Evolutionary conservation across 2,329 filamentous ascomycete species (phyloP).

Genomic region (Ophidiomyces ophidiicola): DNA sequence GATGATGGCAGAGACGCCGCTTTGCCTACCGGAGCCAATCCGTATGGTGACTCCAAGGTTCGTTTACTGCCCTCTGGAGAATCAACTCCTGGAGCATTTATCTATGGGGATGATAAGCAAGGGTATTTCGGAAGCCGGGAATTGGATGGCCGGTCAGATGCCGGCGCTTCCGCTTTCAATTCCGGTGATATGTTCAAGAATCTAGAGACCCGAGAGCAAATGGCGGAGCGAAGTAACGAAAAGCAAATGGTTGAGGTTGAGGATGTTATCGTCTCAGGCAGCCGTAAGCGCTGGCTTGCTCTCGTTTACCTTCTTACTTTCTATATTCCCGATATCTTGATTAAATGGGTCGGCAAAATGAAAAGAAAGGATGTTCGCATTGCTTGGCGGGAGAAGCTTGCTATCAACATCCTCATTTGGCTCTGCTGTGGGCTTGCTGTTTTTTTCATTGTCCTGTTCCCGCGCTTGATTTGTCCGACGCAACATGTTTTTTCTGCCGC

Average conservation of each 20-base stretch:
- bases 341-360: constrained; percentile 69
- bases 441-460: constrained; percentile 87
- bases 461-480: constrained; percentile 74
- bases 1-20: constrained; percentile 49
- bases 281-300: constrained; percentile 82
- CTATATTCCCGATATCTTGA: constrained; percentile 72
- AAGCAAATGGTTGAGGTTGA: constrained; percentile 85
- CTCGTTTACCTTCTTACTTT: constrained; percentile 75
- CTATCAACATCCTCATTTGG: constrained; percentile 98
- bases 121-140: constrained; percentile 74
- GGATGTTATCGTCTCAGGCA: constrained; percentile 61
- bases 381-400: constrained; percentile 94
- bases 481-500: constrained; percentile 73
- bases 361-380: constrained; percentile 80
- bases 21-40: constrained; percentile 39
- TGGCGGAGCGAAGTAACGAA: constrained; percentile 90
- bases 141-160: constrained; percentile 75
- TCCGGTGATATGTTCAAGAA: constrained; percentile 97
- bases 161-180: constrained; percentile 79
- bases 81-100: constrained; percentile 45
- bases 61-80: constrained; percentile 41
- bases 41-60: constrained; percentile 41
- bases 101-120: constrained; percentile 58
- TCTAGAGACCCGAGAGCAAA: constrained; percentile 80
- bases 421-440: constrained; percentile 60